Evolutionary conservation across 2,329 filamentous ascomycete species (phyloP), one percentile per base, ranked within the genome.

Genomic region (Paraconiothyrium sp.): DNA sequence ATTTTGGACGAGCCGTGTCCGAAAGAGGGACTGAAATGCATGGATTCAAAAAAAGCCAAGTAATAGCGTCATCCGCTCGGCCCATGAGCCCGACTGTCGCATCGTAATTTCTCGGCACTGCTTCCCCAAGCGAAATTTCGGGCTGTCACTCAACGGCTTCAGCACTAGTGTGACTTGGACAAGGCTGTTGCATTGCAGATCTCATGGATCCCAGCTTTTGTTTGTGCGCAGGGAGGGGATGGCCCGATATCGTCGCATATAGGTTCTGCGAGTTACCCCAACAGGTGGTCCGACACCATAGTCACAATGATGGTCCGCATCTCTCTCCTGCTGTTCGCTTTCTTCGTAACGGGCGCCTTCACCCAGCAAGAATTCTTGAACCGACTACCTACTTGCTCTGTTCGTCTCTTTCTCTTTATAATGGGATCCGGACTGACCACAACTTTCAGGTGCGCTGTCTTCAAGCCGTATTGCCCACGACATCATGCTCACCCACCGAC

Each of bases 401-500:
- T 65, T 48, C 22, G 51, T 35, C 13, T 4, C 16, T 14, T 10
- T 14, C 43, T 11, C 11, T 24, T n/a, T 10, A 37, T 27, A 51
- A 14, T 39, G 1, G 9, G 14, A 32, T n/a, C 24, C 39, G 50
- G 47, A 64, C 41, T 47, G 13, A 55, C n/a, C 20, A 16, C 4
- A 20, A 30, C 20, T 39, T 37, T 2, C 32, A 73, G 71, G 59
- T 57, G n/a, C 46, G 50, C 60, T 73, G 71, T 56, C 57, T 72
- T 24, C 46, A 52, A 30, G 63, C 63, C 8, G 64, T 63, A 2
- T 43, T 70, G 47, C 58, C 66, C 5, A 62, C 57, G 34, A 66
- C 70, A 7, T 49, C 39, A 10, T 77, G 74, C 65, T 63, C 61
- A n/a, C 35, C 64, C 3, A 66, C 57, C 47, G 72, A 76, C 34